These are phyloP conservation scores for Pseudonitzschia multiseries DNA, from an alignment of 108 stramenopile species.

Conservation along the genomic window DNA sequence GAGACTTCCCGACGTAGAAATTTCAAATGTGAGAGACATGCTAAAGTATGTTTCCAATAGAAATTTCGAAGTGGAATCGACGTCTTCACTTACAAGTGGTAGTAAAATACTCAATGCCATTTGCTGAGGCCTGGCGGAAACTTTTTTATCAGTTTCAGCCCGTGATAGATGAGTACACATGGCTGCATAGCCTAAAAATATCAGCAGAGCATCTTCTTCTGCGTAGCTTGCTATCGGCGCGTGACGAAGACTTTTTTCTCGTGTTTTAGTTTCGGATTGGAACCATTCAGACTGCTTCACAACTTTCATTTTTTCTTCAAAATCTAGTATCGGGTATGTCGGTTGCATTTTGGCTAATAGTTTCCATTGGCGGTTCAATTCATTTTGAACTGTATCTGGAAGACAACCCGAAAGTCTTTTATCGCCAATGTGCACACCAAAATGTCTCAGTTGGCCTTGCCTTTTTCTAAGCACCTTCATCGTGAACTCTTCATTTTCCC, in stretches of 20 bases:
- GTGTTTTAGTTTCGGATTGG: slow-evolving; percentile 30
- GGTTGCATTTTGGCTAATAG: slow-evolving; percentile 40
- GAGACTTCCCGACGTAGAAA: slow-evolving; percentile 40
- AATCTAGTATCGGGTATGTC: slow-evolving; percentile 42
- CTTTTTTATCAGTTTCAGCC: slow-evolving; percentile 27
- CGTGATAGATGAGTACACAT: slow-evolving; percentile 51
- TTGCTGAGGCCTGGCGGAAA: slow-evolving; percentile 35
- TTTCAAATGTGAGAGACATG: slow-evolving; percentile 6
- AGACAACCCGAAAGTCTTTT: slow-evolving; percentile 50
- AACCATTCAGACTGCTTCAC: slow-evolving; percentile 56
- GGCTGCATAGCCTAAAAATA: slow-evolving; percentile 59
- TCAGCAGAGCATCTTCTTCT: slow-evolving; percentile 56
- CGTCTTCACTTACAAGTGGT: slow-evolving; percentile 61
- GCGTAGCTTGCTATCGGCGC: slow-evolving; percentile 48
- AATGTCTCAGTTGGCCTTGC: slow-evolving; percentile 44
- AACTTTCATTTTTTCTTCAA: slow-evolving; percentile 30
- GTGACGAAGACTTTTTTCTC: slow-evolving; percentile 29
- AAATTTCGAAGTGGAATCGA: neutral
- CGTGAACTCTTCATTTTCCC: slow-evolving; percentile 71
- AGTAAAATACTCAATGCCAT: slow-evolving; percentile 64
- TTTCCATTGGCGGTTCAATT: slow-evolving; percentile 59
- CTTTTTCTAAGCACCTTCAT: slow-evolving; percentile 48
- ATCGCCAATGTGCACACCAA: slow-evolving; percentile 62
- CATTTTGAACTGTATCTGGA: slow-evolving; percentile 17
- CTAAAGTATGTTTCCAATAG: neutral